These are phyloP conservation scores for Allium cepa DNA, from an alignment of 106 monocot species.

Conservation along the genomic window DNA sequence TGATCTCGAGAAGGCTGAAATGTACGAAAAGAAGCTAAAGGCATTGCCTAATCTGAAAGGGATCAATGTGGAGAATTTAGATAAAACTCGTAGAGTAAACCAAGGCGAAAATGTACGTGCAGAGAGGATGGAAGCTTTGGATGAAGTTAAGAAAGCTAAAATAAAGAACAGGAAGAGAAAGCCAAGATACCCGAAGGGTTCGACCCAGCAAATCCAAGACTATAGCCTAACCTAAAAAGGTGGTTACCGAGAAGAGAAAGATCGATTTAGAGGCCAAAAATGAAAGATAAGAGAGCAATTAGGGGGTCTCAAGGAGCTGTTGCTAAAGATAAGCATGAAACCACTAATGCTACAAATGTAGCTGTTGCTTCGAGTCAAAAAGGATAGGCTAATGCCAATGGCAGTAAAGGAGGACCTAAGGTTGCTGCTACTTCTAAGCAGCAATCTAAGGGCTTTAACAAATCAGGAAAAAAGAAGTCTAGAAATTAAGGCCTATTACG, in stretches of 20 bases:
- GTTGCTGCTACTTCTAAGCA: slow-evolving; percentile 10
- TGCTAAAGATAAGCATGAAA: slow-evolving; percentile 53
- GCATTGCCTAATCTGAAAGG: slow-evolving; percentile 57
- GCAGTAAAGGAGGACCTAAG: slow-evolving; percentile 20
- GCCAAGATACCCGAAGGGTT: slow-evolving; percentile 85
- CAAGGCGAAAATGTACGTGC: slow-evolving; percentile 35
- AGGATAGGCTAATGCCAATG: slow-evolving; percentile 6
- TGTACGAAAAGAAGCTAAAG: slow-evolving; percentile 63
- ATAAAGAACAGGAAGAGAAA: slow-evolving; percentile 93
- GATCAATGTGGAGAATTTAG: slow-evolving; percentile 56
- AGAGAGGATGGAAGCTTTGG: slow-evolving; percentile 33
- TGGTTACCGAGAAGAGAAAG: slow-evolving; percentile 93
- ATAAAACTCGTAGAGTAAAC: slow-evolving; percentile 81
- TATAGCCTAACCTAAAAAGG: slow-evolving; percentile 85
- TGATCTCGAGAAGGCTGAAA: slow-evolving; percentile 73
- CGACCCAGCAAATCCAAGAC: slow-evolving; percentile 86
- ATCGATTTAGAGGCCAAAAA: slow-evolving; percentile 78
- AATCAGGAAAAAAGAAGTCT: slow-evolving; percentile 42
- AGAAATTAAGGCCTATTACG: slow-evolving; percentile 11
- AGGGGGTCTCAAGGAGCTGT: slow-evolving; percentile 97
- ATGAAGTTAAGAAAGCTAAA: slow-evolving; percentile 59
- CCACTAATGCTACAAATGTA: slow-evolving; percentile 11
- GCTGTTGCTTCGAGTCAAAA: slow-evolving; percentile 16
- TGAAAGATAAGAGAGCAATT: slow-evolving; percentile 91
- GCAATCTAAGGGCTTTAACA: slow-evolving; percentile 24